Percentiles rank a stretch among this genome's conserved stretches.
phyloP scores from a whole-genome alignment of 2,329 filamentous ascomycete genomes.

The Monosporascus sp. region DNA sequence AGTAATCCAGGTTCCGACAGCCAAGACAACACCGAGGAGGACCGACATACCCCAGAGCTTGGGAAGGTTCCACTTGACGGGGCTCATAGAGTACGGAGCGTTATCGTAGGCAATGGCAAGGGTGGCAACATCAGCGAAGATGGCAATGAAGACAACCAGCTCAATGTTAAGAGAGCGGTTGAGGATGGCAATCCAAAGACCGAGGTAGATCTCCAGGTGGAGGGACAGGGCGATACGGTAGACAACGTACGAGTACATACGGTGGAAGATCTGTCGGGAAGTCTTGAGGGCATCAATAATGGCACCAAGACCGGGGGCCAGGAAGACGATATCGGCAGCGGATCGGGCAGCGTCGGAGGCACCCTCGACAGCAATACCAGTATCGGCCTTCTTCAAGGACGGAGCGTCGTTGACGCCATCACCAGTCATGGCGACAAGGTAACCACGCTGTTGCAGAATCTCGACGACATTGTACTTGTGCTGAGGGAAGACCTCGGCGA shows the following conservation, averaged over 20 bases:
- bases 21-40: constrained; percentile 74
- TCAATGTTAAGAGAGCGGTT: constrained; percentile 81
- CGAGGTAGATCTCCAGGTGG: constrained; percentile 86
- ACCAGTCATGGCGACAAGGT: constrained; percentile 93
- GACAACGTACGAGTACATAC: constrained; percentile 94
- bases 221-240: constrained; percentile 91
- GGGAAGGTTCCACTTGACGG: constrained; percentile 92
- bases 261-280: constrained; percentile 91
- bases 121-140: constrained; percentile 89
- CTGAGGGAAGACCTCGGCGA: constrained; percentile 90
- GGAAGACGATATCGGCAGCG: constrained; percentile 89
- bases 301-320: constrained; percentile 83
- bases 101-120: constrained; percentile 92
- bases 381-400: constrained; percentile 92
- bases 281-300: constrained; percentile 93
- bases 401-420: constrained; percentile 93
- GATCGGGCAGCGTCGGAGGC: constrained; percentile 86
- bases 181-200: constrained; percentile 84
- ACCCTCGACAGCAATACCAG: constrained; percentile 90
- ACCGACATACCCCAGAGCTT: constrained; percentile 93
- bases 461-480: constrained; percentile 95
- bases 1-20: constrained; percentile 81
- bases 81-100: constrained; percentile 76
- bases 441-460: constrained; percentile 88
- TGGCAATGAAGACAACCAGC: constrained; percentile 88